Base-by-base conservation (phyloP, 192 early-diverging fungal genomes). In the Phycomyces nitens region DNA sequence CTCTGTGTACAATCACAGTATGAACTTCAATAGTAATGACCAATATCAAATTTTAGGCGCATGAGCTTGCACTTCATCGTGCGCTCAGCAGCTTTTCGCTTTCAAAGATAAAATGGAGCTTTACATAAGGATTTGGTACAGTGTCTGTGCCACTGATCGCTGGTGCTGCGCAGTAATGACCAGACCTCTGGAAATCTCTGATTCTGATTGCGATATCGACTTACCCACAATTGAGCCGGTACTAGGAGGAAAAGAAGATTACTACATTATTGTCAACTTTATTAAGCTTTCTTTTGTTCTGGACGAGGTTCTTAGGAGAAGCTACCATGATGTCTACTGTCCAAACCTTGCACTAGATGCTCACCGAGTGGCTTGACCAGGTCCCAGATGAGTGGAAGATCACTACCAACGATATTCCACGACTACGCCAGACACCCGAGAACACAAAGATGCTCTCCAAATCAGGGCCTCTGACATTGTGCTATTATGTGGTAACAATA, bases 61-160 rank as follows among this genome's bases (percentile, higher is more conserved):
- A 89, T 72, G 90, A 92, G 62, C 49, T 92, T 40, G 90, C 89
- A 11, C 76, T 92, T 51, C 89, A 92, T 62, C 81, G 90, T 22
- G 84, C 84, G 68, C 70, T 78, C 14, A 47, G 73, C 2, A 71
- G 68, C 20, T 73, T 79, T 70, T 68, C 71, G 43, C n/a, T 81
- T 16, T 63, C 73, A 26, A 68, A 65, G 4, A 49, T 71, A 12
- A 80, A 42, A 62, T 72, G 2, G 86, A 90, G 64, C 61, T 82
- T 22, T 73, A 88, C 16, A 83, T 80, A 53, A 75, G 88, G 15
- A 75, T 88, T 4, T 92, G 90, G 90, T 92, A 84, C 76, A 71
- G 80, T 26, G 84, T 82, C 70, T 89, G 85, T 55, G 65, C 86
- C 6, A 74, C 84, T 53, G 90, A 90, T 66, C 73, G 87, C 50